These are phyloP conservation scores for Ceratocystis variospora DNA, from an alignment of 2,329 filamentous ascomycete species.

Conservation along the genomic window DNA sequence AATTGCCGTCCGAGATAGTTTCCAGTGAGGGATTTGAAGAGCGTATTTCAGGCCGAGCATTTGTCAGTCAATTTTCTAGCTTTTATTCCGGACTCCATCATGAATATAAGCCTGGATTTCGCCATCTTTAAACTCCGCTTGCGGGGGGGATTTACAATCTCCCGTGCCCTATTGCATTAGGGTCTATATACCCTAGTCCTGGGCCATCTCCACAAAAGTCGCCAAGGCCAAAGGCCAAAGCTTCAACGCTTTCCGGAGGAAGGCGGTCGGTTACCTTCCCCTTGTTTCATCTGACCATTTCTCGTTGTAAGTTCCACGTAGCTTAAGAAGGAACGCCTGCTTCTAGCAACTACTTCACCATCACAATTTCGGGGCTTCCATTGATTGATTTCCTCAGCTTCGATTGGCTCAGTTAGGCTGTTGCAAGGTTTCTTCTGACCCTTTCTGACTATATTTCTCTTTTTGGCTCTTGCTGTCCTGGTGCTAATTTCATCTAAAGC, in stretches of 20 bases:
- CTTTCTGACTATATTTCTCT: background rate
- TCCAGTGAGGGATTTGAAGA: background rate
- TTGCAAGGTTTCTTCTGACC: background rate
- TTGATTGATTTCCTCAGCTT: background rate
- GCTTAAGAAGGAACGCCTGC: background rate
- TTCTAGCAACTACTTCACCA: background rate
- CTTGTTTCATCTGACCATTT: slow-evolving; percentile 6
- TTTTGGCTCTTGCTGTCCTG: background rate
- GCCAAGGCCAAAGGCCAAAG: slow-evolving; percentile 15
- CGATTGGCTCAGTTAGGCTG: background rate
- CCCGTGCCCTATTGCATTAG: background rate
- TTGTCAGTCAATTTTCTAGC: background rate
- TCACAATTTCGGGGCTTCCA: background rate
- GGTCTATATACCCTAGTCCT: background rate
- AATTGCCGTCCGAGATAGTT: background rate
- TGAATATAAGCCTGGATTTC: slow-evolving; percentile 10
- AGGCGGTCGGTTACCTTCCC: background rate
- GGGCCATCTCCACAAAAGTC: background rate
- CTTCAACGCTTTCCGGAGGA: slow-evolving; percentile 19
- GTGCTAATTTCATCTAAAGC: background rate
- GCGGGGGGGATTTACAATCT: background rate
- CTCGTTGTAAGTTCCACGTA: slow-evolving; percentile 11
- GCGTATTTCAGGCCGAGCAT: background rate
- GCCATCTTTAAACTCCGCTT: slow-evolving; percentile 10
- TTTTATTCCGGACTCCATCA: background rate